phyloP scores from a whole-genome alignment of 2,329 filamentous ascomycete genomes.

The Iodosphaeria phyllophila region DNA sequence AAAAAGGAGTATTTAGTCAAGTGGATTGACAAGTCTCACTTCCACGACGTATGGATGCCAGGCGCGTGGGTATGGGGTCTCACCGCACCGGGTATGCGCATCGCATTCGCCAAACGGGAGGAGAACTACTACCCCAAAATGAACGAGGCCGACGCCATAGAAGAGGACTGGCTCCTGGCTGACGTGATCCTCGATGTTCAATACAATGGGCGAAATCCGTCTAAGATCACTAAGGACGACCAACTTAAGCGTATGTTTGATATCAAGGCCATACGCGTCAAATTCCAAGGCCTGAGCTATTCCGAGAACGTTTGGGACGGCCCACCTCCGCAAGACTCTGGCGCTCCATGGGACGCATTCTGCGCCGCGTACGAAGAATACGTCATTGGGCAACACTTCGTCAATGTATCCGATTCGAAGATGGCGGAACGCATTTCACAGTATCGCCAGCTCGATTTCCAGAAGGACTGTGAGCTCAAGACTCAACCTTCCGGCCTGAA shows the following conservation, averaged over 20 bases:
- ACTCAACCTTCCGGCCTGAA: conserved; percentile 56
- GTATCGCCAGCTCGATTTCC: conserved; percentile 49
- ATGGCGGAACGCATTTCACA: conserved; percentile 50
- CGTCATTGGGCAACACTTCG: conserved; percentile 58
- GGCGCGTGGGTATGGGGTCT: conserved; percentile 77
- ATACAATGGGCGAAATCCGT: conserved; percentile 31
- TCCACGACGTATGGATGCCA: conserved; percentile 69
- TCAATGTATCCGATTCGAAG: conserved; percentile 29
- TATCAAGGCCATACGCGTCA: conserved; percentile 60
- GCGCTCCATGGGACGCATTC: conserved; percentile 60
- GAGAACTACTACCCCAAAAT: conserved; percentile 44
- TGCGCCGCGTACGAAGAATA: conserved; percentile 72
- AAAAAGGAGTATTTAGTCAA: conserved; percentile 87
- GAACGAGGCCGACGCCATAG: conserved; percentile 60
- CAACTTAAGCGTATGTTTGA: conserved; percentile 55
- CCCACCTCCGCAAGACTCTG: conserved; percentile 47
- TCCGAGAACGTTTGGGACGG: conserved; percentile 83
- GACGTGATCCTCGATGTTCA: conserved; percentile 80
- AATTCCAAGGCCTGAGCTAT: conserved; percentile 83
- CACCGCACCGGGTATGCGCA: conserved; percentile 42
- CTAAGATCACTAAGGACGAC: conserved; percentile 40
- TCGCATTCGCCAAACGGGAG: conserved; percentile 57
- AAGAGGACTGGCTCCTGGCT: conserved; percentile 66
- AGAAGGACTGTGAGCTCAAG: conserved; percentile 39
- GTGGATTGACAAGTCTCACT: conserved; percentile 68